Percentiles rank a stretch among this genome's conserved stretches.
Conservation (phyloP, 164 flowering plant genomes). For the Magnolia officinalis region DNA sequence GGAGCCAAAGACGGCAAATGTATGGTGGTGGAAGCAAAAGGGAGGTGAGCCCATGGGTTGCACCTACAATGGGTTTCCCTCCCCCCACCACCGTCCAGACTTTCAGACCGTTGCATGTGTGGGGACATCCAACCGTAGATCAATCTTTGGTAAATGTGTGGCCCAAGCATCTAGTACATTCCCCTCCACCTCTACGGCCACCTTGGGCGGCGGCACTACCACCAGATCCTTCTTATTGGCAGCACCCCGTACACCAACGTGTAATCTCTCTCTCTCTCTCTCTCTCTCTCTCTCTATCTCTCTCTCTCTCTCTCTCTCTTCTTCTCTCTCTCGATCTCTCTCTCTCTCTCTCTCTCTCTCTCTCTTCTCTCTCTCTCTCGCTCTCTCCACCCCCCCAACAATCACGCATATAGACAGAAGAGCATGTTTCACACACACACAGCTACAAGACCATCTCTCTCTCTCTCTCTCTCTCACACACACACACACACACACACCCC, state of each 20-base stretch:
- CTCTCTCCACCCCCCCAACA: too few species aligned
- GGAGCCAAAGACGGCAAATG: constrained; percentile 80
- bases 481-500: too few species aligned
- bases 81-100: constrained; percentile 38
- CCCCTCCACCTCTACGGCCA: constrained; percentile 23
- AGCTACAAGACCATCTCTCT: too few species aligned
- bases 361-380: too few species aligned
- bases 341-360: not conserved
- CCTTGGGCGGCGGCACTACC: constrained; percentile 14
- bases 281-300: constrained; percentile 2
- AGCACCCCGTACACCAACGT: constrained; percentile 34
- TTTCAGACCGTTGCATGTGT: constrained; percentile 81
- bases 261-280: constrained; percentile 16
- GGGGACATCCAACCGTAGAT: constrained; percentile 92
- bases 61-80: constrained; percentile 71
- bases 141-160: constrained; percentile 59
- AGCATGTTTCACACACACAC: not conserved
- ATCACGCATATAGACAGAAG: too few species aligned
- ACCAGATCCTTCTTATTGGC: constrained; percentile 57
- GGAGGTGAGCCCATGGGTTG: constrained; percentile 53
- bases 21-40: constrained; percentile 38
- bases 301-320: constrained; percentile 8
- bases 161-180: constrained; percentile 59
- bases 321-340: not conserved
- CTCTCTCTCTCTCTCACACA: too few species aligned